phyloP scores from a whole-genome alignment of 805 yeast species.

The Zygosaccharomyces kombuchaensis region DNA sequence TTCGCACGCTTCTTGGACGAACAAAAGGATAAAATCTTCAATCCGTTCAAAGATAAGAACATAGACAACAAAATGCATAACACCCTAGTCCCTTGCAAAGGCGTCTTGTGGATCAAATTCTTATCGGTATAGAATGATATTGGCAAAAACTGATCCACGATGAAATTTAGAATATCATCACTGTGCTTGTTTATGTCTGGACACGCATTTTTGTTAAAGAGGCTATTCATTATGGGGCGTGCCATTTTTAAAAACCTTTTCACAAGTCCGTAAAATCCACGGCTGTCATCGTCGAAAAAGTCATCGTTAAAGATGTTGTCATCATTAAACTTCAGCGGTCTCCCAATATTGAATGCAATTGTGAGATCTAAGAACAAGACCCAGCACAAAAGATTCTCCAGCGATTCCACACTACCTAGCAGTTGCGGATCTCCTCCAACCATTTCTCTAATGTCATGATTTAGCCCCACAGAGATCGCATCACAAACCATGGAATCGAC shows the following conservation, averaged over 20 bases:
- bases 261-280: conserved; percentile 11
- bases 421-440: conserved; percentile 15
- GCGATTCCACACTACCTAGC: conserved; percentile 20
- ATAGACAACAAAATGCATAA: conserved; percentile 7
- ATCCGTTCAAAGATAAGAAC: conserved; percentile 13
- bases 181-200: conserved; percentile 15
- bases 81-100: conserved; percentile 4
- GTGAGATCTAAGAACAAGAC: conserved; percentile 24
- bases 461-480: conserved; percentile 24
- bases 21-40: conserved; percentile 11
- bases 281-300: conserved; percentile 3
- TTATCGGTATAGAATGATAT: conserved; percentile 11
- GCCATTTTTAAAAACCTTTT: conserved; percentile 16
- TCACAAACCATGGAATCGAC: conserved; percentile 16
- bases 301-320: conserved; percentile 6
- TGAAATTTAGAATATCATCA: conserved; percentile 8
- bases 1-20: conserved; percentile 14
- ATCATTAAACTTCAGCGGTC: conserved; percentile 13
- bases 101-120: neutral
- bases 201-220: conserved; percentile 8
- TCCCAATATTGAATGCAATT: conserved; percentile 26
- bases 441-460: conserved; percentile 17
- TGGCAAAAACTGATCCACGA: conserved; percentile 13
- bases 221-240: conserved; percentile 17
- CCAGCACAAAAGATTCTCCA: conserved; percentile 30